A percentile compares a stretch with the other conserved stretches of the same genome.
These are phyloP conservation scores for Hypoxylon sp. DNA, from an alignment of 2,329 filamentous ascomycete genomes.

Conservation along the genomic window DNA sequence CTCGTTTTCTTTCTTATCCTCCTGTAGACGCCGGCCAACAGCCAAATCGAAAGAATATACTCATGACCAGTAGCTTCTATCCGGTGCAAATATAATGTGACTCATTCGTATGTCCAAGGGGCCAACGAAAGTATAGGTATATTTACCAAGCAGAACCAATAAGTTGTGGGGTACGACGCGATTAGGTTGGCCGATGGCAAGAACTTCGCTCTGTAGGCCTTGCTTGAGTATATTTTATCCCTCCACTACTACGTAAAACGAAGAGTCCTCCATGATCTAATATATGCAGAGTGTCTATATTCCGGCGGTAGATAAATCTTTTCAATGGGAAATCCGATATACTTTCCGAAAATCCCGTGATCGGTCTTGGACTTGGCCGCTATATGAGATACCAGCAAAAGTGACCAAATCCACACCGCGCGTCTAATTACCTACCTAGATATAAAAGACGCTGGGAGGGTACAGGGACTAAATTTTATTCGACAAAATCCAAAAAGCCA, in stretches of 20 bases:
- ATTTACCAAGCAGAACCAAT: background rate
- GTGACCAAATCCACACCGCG: background rate
- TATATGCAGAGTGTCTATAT: slow-evolving; percentile 13
- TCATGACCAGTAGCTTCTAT: slow-evolving; percentile 6
- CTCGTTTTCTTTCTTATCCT: too few relatives aligned
- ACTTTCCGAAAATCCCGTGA: background rate
- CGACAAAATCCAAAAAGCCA: slow-evolving; percentile 53
- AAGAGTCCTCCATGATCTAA: slow-evolving; percentile 13
- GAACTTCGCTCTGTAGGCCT: too few relatives aligned
- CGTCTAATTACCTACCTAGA: too few relatives aligned
- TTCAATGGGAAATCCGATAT: background rate
- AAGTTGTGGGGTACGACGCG: background rate
- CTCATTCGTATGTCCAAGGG: slow-evolving; percentile 10
- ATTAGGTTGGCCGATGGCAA: slow-evolving; percentile 4
- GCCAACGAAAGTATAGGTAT: slow-evolving; percentile 21
- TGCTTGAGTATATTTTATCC: too few relatives aligned
- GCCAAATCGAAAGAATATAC: slow-evolving; percentile 8
- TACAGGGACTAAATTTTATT: slow-evolving; percentile 23
- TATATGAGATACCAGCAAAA: background rate
- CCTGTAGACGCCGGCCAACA: background rate
- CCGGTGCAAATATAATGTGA: background rate
- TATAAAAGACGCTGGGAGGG: background rate
- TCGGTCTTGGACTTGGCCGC: background rate
- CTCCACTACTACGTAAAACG: background rate
- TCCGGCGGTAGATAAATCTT: slow-evolving; percentile 25